A percentile compares a stretch with the other conserved stretches of the same genome.
These are phyloP conservation scores for Simplicillium aogashimaense DNA, from an alignment of 2,329 filamentous ascomycete species.

Conservation along the genomic window DNA sequence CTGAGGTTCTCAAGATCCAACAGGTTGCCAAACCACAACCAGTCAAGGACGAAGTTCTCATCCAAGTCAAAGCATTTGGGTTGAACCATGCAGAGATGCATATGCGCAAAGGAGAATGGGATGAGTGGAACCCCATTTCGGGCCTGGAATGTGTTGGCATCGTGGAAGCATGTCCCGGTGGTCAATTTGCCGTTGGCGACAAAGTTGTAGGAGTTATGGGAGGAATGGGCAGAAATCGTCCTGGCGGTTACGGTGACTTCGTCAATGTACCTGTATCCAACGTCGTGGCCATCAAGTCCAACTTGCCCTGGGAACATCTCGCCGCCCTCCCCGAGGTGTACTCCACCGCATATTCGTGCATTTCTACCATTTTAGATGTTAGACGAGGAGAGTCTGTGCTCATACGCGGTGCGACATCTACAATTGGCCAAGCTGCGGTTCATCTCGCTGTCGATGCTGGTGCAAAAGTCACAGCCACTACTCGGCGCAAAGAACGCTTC, in stretches of 20 bases:
- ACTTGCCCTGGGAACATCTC: constrained; percentile 25
- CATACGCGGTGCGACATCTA: constrained; percentile 28
- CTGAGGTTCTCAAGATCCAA: not conserved
- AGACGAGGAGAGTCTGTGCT: constrained; percentile 21
- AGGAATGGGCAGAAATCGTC: constrained; percentile 20
- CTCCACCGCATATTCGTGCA: constrained; percentile 25
- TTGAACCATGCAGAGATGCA: constrained; percentile 35
- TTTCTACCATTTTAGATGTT: constrained; percentile 25
- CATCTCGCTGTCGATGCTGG: constrained; percentile 18
- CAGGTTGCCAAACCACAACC: not conserved
- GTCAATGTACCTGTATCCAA: constrained; percentile 21
- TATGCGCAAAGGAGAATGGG: constrained; percentile 32
- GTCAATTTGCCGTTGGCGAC: constrained; percentile 19
- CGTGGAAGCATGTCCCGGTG: constrained; percentile 22
- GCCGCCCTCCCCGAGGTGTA: constrained; percentile 28
- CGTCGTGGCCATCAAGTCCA: constrained; percentile 17
- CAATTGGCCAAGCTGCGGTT: constrained; percentile 27
- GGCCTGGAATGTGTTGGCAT: constrained; percentile 32
- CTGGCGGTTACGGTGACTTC: constrained; percentile 11
- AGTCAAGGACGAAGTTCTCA: constrained; percentile 16
- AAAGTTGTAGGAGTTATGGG: constrained; percentile 30
- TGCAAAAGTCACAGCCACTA: constrained; percentile 26
- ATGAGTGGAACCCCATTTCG: constrained; percentile 24
- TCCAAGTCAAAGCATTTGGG: constrained; percentile 29
- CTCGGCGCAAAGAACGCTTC: constrained; percentile 19